Evolutionary conservation across 2,329 filamentous ascomycete species (phyloP), one percentile per base, ranked within the genome.

Genomic region (Trichoderma hamatum): DNA sequence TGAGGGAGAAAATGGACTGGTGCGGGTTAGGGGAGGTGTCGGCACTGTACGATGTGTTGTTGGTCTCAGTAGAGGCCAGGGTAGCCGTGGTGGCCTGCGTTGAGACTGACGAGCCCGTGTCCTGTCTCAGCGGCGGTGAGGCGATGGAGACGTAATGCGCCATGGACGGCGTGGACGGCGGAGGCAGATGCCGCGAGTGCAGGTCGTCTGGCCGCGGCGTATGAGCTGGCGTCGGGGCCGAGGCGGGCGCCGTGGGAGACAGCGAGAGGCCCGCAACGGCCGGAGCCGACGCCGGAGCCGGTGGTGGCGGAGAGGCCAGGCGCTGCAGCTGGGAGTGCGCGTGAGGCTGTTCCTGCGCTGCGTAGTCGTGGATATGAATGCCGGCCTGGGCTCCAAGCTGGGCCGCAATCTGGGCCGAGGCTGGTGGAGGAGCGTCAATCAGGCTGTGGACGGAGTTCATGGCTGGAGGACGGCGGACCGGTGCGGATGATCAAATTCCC

Each of bases 1-100:
- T 84, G 71, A 85, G 79, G 70, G 85, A 84, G 76, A 87, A 87
- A 75, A 86, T 84, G 73, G 82, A 84, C 76, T 86, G 84, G 67
- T 81, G 77, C 73, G 80, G 78, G 72, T 78, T 83, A 73, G 83
- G 82, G 75, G 85, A 86, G 74, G 83, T 83, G 73, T 86, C 83
- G 76, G 82, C 80, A 80, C 82, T 85, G 76, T 85, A 86, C 73
- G 82, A 82, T 74, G 83, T 84, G 74, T 83, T 81, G 73, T 78
- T 81, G 73, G 83, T 84, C 75, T 86, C 85, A 72, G 77, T 76
- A 66, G 82, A 82, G 72, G 78, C 76, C 77, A 78, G 73, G 61
- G 78, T 79, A 74, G 77, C 78, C 75, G 81, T 81, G 70, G 84
- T 84, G 73, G 81, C 82, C 74, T 81, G 82, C 26, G 85, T 86